Evolutionary conservation across 805 yeast genomes (phyloP).

Genomic region (Ogataea minuta): DNA sequence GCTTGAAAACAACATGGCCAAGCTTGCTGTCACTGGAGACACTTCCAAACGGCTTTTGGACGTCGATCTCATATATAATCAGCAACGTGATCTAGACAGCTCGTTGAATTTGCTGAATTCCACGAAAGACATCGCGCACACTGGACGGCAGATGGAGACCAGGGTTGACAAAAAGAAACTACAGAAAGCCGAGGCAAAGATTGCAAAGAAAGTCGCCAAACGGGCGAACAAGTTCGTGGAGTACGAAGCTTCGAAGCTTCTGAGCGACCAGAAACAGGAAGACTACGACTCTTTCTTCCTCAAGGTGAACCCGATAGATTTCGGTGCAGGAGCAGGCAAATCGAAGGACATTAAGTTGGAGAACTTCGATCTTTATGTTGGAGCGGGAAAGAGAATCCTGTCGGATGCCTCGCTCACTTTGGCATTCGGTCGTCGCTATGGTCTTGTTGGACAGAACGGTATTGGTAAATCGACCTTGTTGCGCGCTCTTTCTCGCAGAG

Average conservation of each 20-base stretch:
- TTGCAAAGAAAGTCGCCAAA: slow-evolving; percentile 95
- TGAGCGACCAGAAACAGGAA: slow-evolving; percentile 59
- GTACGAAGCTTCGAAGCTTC: slow-evolving; percentile 91
- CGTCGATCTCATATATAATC: slow-evolving; percentile 66
- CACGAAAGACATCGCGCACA: slow-evolving; percentile 80
- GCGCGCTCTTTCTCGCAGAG: slow-evolving; percentile 91
- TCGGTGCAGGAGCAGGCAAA: slow-evolving; percentile 88
- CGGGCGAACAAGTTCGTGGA: slow-evolving; percentile 74
- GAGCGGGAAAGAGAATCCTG: slow-evolving; percentile 90
- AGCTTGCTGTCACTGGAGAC: slow-evolving; percentile 76
- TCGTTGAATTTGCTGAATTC: slow-evolving; percentile 77
- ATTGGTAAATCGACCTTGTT: slow-evolving; percentile 96
- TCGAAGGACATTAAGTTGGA: slow-evolving; percentile 96
- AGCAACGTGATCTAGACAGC: slow-evolving; percentile 70
- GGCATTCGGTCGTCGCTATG: slow-evolving; percentile 91
- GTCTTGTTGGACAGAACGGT: slow-evolving; percentile 99
- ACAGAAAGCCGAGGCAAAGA: slow-evolving; percentile 95
- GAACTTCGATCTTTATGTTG: slow-evolving; percentile 89
- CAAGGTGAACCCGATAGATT: slow-evolving; percentile 91
- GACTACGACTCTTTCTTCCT: slow-evolving; percentile 95
- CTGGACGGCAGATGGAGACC: slow-evolving; percentile 89
- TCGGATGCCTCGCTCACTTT: slow-evolving; percentile 84
- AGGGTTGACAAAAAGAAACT: slow-evolving; percentile 95
- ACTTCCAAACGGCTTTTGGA: slow-evolving; percentile 83
- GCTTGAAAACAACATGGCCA: slow-evolving; percentile 65